Base-by-base conservation (phyloP, 768 basidiomycete species). In the Dictyophora rubrovolvata region DNA sequence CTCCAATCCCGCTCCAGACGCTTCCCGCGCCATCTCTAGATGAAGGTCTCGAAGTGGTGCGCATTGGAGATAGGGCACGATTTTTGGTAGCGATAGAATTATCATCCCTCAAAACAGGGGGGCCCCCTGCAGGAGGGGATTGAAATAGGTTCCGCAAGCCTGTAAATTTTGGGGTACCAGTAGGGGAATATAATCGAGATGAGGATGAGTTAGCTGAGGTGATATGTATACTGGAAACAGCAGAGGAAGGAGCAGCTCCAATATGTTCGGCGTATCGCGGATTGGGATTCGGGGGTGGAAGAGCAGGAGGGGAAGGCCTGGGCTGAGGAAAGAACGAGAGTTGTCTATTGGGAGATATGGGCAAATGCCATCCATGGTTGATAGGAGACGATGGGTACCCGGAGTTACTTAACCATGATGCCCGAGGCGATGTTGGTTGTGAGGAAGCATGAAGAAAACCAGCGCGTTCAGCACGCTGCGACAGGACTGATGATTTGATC, bases 401-500 rank as follows among this genome's bases (percentile, higher is more conserved):
- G 3, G 50, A 11, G 8, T 22, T 22, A 4, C 33, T 18, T 34
- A 10, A 22, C 50, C 11, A 22, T 4, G 50, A 22, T 48, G 48
- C 21, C 2, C 48, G n/a, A 6, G 48, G n/a, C 12, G 50, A 22
- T 2, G 50, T 51, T 11, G 42, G 42, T 12, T 42, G 42, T 42
- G 42, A 42, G 42, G 42, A 42, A 42, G 42, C 42, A 42, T 42
- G 42, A 42, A 42, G 42, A n/a, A 56, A 34, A 20, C 55, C 55
- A 22, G 55, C 55, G 14, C 55, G 55, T 20, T 56, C 55, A 6
- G 55, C 55, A n/a, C 55, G 42, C 10, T 87, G 87, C 14, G 78
- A 77, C 35, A 91, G 74, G 51, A 91, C 84, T 0, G 81, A 79
- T 59, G 74, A 80, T 69, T 90, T 91, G 64, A 91, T 86, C 21